Evolutionary conservation across 169 alveolate genomes (phyloP), one percentile per base, ranked within the genome.

Genomic region (Fabrea salina): DNA sequence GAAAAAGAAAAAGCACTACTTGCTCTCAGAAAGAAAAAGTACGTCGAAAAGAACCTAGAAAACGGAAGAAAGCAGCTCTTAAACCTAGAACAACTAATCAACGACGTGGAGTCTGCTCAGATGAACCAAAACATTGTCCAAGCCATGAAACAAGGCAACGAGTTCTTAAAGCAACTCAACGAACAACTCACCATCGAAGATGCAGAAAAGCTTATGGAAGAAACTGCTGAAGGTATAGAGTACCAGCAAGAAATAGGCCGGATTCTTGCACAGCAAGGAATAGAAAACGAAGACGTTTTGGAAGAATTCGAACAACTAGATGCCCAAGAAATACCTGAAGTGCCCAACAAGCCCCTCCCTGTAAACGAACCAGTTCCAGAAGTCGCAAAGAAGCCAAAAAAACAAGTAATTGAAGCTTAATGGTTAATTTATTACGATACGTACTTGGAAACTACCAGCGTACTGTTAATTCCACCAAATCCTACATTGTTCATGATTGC

Each of bases 41-140:
- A 37, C 30, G 16, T 66, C n/a, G 76, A 66, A 66, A 66, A 66
- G n/a, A 66, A 35, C 76, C 61, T 66, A 37, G 76, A 66, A 66
- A 66, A 30, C 54, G 58, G 32, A 19, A 16, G 56, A 37, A 39
- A 39, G 16, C 47, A 66, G 54, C 76, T 19, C 32, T 19, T 66
- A 43, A 66, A 66, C 41, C 51, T 66, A 2, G 76, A 66, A 16
- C 37, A 40, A 27, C 51, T 37, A 6, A 66, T 66, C n/a, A 40
- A 32, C 5, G 30, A 40, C 35, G 57, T 66, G 16, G 76, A 66
- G 41, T n/a, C n/a, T 39, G 76, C 76, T 39, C 51, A 66, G 13
- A 66, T 39, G 7, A 51, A 66, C 25, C 22, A 35, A 39, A 66
- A 35, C 41, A 19, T 66, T 19, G 33, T 37, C 54, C 39, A 66